These are phyloP conservation scores for Hyparrhenia diplandra DNA, from an alignment of 176 grass and related monocot genomes.

Conservation along the genomic window DNA sequence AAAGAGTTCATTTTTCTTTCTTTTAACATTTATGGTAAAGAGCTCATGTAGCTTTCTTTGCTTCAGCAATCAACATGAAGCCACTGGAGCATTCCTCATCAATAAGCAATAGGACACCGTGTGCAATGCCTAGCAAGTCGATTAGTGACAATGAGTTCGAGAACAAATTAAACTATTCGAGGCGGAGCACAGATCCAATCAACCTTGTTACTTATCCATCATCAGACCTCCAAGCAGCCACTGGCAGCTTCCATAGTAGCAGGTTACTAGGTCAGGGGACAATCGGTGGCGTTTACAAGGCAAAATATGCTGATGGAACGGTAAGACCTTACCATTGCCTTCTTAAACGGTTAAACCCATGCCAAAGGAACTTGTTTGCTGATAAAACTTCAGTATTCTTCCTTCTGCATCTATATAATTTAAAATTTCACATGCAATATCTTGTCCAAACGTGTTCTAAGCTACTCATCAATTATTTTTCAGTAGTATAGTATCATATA, in stretches of 20 bases:
- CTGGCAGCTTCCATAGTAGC: conserved; percentile 57
- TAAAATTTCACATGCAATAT: background rate
- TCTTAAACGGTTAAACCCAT: background rate
- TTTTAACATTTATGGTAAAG: conserved; percentile 4
- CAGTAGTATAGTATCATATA: background rate
- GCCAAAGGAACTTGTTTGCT: conserved; percentile 2
- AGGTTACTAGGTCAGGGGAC: conserved; percentile 72
- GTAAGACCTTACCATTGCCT: conserved; percentile 28
- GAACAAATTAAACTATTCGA: conserved; percentile 56
- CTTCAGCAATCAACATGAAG: conserved; percentile 60
- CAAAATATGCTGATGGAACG: conserved; percentile 79
- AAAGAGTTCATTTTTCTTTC: background rate
- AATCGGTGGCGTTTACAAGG: conserved; percentile 70
- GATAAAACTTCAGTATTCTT: background rate
- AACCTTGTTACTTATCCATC: conserved; percentile 52
- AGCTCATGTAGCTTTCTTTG: background rate
- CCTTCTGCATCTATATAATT: background rate
- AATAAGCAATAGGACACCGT: conserved; percentile 33
- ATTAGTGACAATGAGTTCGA: conserved; percentile 78
- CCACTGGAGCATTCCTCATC: conserved; percentile 52
- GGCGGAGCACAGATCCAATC: conserved; percentile 50
- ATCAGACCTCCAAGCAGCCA: conserved; percentile 67
- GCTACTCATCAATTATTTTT: background rate
- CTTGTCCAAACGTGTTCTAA: background rate
- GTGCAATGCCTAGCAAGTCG: conserved; percentile 34